A percentile compares a stretch with the other conserved stretches of the same genome.
Conservation (phyloP, 75 land plant genomes). For the Pinus tabuliformis region DNA sequence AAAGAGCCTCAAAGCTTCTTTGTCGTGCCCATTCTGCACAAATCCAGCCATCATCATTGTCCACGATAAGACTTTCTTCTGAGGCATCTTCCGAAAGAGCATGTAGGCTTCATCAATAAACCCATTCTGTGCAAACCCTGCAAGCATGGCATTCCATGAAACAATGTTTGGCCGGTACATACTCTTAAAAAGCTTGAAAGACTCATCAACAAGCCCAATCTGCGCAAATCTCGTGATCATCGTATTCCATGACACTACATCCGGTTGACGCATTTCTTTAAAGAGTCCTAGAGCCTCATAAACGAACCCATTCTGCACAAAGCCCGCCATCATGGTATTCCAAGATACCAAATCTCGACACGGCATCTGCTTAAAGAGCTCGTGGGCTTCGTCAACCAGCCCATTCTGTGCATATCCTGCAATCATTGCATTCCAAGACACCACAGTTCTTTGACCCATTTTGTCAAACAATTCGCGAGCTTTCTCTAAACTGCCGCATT, state of each 20-base stretch:
- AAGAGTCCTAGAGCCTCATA: neutral
- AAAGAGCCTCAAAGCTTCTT: slow-evolving; percentile 36
- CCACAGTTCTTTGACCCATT: slow-evolving; percentile 15
- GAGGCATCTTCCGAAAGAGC: slow-evolving; percentile 31
- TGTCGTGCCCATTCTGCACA: slow-evolving; percentile 28
- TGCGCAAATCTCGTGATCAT: slow-evolving; percentile 54
- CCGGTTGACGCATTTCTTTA: neutral
- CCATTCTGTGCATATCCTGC: slow-evolving; percentile 42
- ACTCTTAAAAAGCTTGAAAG: slow-evolving; percentile 22
- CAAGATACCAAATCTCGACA: slow-evolving; percentile 16
- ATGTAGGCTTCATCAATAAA: slow-evolving; percentile 29
- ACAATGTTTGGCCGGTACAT: slow-evolving; percentile 36
- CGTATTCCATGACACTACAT: slow-evolving; percentile 55
- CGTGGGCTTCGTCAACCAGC: slow-evolving; percentile 4
- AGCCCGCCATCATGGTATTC: slow-evolving; percentile 20
- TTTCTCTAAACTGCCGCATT: neutral
- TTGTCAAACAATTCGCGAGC: slow-evolving; percentile 29
- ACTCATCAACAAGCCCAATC: slow-evolving; percentile 24
- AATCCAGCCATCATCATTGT: slow-evolving; percentile 61
- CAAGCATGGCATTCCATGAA: slow-evolving; percentile 57
- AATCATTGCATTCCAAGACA: slow-evolving; percentile 62
- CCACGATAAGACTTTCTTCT: slow-evolving; percentile 51
- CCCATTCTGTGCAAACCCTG: slow-evolving; percentile 34
- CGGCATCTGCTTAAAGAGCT: slow-evolving; percentile 17
- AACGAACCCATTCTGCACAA: neutral